These are phyloP conservation scores for Erodium moschatum DNA, from an alignment of 441 rosid genomes.

Conservation along the genomic window DNA sequence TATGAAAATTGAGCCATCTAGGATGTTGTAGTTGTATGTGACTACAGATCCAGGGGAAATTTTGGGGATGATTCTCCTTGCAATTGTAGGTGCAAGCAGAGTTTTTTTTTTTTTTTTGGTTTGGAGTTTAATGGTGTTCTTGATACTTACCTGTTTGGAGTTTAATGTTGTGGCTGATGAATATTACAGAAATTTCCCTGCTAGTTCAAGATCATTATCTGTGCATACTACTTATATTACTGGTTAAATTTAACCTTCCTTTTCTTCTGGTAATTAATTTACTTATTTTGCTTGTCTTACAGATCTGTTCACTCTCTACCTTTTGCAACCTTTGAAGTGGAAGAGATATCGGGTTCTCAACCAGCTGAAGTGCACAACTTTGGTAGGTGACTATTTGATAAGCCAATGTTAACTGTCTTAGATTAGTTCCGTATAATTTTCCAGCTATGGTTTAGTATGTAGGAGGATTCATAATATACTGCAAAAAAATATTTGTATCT, in stretches of 20 bases:
- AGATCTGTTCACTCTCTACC: conserved; percentile 64
- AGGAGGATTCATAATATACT: not conserved
- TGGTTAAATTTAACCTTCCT: not conserved
- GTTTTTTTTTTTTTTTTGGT: not conserved
- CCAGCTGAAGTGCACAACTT: conserved; percentile 81
- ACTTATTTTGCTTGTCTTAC: conserved; percentile 18
- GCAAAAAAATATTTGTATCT: not conserved
- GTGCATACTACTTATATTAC: not conserved
- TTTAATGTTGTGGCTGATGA: not conserved
- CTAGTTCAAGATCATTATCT: not conserved
- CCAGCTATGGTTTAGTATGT: not conserved
- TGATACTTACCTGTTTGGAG: not conserved
- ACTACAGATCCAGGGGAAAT: not conserved
- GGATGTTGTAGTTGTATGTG: no score
- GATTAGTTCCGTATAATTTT: conserved; percentile 6
- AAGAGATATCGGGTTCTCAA: conserved; percentile 68
- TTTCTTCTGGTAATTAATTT: not conserved
- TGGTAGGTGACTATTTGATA: conserved; percentile 34
- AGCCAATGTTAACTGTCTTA: not conserved
- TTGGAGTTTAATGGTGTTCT: not conserved
- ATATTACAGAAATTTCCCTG: no score
- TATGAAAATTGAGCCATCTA: no score
- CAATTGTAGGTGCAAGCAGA: not conserved
- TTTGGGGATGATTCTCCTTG: not conserved
- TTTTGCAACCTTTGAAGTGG: conserved; percentile 74